Percentiles rank a stretch among this genome's conserved stretches.
phyloP scores from a whole-genome alignment of 257 asterid species.

The Parsonsia alboflavescens region DNA sequence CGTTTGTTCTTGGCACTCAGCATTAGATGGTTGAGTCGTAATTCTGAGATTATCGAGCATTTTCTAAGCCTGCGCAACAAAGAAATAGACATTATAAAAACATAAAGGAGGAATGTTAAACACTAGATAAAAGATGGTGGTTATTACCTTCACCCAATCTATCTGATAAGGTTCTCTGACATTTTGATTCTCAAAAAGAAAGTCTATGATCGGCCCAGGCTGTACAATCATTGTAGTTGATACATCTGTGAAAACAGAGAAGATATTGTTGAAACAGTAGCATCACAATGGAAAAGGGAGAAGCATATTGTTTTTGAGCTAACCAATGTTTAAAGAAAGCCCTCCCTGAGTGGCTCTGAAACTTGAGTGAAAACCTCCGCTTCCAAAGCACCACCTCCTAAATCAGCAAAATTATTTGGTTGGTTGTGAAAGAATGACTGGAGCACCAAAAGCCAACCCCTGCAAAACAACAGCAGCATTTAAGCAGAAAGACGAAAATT shows the following conservation, averaged over 20 bases:
- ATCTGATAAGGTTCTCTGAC: slow-evolving; percentile 35
- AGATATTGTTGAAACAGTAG: background rate
- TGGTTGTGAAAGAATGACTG: slow-evolving; percentile 64
- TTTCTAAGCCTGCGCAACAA: slow-evolving; percentile 50
- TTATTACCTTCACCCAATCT: slow-evolving; percentile 57
- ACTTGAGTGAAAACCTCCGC: slow-evolving; percentile 72
- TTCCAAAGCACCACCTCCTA: slow-evolving; percentile 71
- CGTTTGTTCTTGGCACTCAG: slow-evolving; percentile 55
- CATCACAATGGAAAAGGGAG: background rate
- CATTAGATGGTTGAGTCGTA: slow-evolving; percentile 30
- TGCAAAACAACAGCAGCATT: slow-evolving; percentile 16
- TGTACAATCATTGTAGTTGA: slow-evolving; percentile 67
- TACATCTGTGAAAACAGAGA: slow-evolving; percentile 36
- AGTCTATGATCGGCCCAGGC: slow-evolving; percentile 65
- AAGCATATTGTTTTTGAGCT: slow-evolving; percentile 3
- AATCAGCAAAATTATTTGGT: slow-evolving; percentile 34
- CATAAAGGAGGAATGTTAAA: background rate
- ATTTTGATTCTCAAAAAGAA: slow-evolving; percentile 47
- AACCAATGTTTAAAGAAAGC: slow-evolving; percentile 62
- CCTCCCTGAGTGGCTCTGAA: slow-evolving; percentile 65
- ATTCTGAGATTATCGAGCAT: slow-evolving; percentile 53
- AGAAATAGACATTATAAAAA: background rate
- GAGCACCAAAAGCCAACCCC: slow-evolving; percentile 77
- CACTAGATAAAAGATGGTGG: background rate
- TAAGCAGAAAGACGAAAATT: background rate